Base-by-base conservation (phyloP, 1,139 yeast species). In the Hanseniaspora uvarum region DNA sequence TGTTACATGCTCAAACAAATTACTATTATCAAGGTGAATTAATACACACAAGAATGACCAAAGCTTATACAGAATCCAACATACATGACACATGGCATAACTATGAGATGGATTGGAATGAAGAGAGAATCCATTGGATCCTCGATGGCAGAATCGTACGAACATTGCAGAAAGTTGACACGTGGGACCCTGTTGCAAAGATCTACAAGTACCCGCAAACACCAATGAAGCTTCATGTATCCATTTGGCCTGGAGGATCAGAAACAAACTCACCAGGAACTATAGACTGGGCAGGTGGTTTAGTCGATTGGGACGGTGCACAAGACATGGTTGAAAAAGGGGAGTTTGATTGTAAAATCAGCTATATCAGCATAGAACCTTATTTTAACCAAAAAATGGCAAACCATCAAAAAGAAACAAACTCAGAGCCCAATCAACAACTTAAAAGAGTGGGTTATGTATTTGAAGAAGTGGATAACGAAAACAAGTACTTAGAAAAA, bases 181-280 rank as follows among this genome's bases (percentile, higher is more conserved):
- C 96, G 19, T 83, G 74, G 68, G 68, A 67, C 55, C 60, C 59
- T 1, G 51, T 30, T 1, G 23, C 41, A 21, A 40, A 56, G 6
- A 49, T 63, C 64, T 60, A 70, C 72, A 77, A 59, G 55, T 89
- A 67, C 71, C 97, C 97, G n/a, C 94, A 86, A 70, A 87, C 96
- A 4, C 97, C 97, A 1, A 74, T 92, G 51, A 78, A 94, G 64
- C 70, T 89, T 56, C 95, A 89, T 70, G 70, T 86, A 55, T 87
- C 95, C 5, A 68, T 89, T 58, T 89, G 97, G 97, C 95, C 97
- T 4, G 96, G 86, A 67, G 96, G 96, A 57, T 77, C 75, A 57
- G 70, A 79, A 26, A 62, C 73, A 49, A 79, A 78, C 65, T 80
- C 80, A 37, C 69, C 72, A 46, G 97, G 96, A 66, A 89, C 96